Base-by-base conservation (phyloP, 306 rosid genomes). In the Mimosa bimucronata region DNA sequence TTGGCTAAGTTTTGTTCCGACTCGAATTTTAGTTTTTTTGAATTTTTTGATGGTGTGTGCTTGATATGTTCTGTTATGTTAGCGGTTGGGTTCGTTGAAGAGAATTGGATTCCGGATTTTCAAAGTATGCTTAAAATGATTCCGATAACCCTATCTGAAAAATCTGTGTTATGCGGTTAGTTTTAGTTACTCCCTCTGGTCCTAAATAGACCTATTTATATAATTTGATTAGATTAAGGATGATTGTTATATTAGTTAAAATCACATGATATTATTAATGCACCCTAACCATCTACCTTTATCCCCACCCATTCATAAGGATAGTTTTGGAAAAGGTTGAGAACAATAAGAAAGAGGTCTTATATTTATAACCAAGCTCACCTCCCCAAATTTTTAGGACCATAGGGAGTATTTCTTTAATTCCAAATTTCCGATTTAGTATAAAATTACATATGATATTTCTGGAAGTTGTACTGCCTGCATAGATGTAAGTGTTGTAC, bases 91-190 rank as follows among this genome's bases (percentile, higher is more conserved):
- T 0, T 25, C 29, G 37, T 26, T 40, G 2, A 29, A 77, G 71
- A 74, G 26, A 71, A 52, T 9, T 40, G 78, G 67, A 26, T 46
- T 79, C 68, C 21, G 52, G 38, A 38, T 68, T 77, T 77, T 48
- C 2, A 9, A 38, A 52, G 3, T 30, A 16, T 18, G 18, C 45
- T 74, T 77, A 5, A 21, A 68, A 4, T 67, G 29, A 57, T 45
- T 77, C 19, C 44, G 76, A 23, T 71, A 34, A 26, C 44, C 37
- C 19, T 42, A 4, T 10, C 4, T 72, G 4, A 34, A 61, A 55
- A 55, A 61, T 61, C 38, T 61, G n/a, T 58, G 15, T 40, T 68
- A 25, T 81, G 77, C 2, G 67, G 44, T 48, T 67, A 21, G 57
- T 66, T 77, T 62, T 77, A 21, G 73, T 38, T 34, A 34, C 5